Conservation (phyloP, 306 rosid species). For the Parietaria judaica region DNA sequence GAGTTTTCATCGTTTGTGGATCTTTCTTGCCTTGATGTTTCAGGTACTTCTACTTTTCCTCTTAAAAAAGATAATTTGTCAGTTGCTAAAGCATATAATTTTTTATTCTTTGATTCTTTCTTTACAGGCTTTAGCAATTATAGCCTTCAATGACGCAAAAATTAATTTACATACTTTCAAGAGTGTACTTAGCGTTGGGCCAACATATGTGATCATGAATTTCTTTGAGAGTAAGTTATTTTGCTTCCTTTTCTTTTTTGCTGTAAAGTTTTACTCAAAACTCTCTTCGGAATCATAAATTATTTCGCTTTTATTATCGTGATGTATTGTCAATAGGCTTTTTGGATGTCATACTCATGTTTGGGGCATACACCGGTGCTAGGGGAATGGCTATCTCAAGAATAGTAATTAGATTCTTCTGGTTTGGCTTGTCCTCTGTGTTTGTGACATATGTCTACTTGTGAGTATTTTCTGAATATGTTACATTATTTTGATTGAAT, state of each 20-base stretch:
- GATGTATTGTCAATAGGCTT: conserved; percentile 36
- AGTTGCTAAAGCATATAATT: conserved; percentile 4
- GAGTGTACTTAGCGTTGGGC: conserved; percentile 76
- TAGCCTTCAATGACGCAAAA: conserved; percentile 59
- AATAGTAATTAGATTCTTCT: conserved; percentile 80
- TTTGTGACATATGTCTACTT: conserved; percentile 62
- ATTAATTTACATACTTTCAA: conserved; percentile 62
- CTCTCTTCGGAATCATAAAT: background rate
- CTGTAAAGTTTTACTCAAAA: background rate
- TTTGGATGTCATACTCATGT: conserved; percentile 85
- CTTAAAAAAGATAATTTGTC: conserved; percentile 13
- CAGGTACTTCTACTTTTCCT: conserved; percentile 50
- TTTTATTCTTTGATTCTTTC: background rate
- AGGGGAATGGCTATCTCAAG: conserved; percentile 99
- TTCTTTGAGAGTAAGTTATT: conserved; percentile 62
- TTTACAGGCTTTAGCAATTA: conserved; percentile 66
- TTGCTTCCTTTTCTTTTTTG: conserved; percentile 14
- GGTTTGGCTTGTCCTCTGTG: conserved; percentile 78
- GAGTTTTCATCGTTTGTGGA: conserved; percentile 98
- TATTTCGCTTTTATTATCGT: conserved; percentile 7
- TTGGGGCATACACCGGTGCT: conserved; percentile 87
- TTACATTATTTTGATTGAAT: conserved; percentile 2
- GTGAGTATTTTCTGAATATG: conserved; percentile 38
- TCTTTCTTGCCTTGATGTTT: conserved; percentile 85
- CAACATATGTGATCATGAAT: conserved; percentile 76